Percentiles rank a stretch among this genome's conserved stretches.
phyloP scores from a whole-genome alignment of 2,329 filamentous ascomycete species.

The Diplodia intermedia region DNA sequence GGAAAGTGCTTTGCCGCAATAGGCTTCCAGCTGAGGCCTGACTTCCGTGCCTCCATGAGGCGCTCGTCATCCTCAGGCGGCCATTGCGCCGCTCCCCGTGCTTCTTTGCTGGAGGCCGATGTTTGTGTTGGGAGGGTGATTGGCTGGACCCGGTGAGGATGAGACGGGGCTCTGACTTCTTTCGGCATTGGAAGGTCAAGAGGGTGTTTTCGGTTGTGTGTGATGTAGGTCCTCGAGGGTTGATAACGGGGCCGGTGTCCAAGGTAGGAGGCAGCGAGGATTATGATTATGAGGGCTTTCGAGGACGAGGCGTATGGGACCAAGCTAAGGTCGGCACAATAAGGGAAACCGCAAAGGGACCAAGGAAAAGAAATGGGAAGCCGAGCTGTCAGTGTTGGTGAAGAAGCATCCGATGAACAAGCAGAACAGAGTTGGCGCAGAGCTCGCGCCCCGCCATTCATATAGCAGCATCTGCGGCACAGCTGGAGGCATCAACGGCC shows the following conservation, averaged over 20 bases:
- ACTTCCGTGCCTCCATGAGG: constrained; percentile 73
- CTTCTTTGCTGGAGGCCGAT: constrained; percentile 35
- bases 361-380: constrained; percentile 18
- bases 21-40: constrained; percentile 82
- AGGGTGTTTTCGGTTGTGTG: not conserved
- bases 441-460: constrained; percentile 24
- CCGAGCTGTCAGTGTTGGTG: constrained; percentile 4
- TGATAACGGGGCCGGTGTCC: not conserved
- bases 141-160: constrained; percentile 41
- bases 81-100: constrained; percentile 63
- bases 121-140: constrained; percentile 44
- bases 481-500: constrained; percentile 25
- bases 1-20: constrained; percentile 80
- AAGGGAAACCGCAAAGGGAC: constrained; percentile 5
- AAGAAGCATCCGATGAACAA: constrained; percentile 22
- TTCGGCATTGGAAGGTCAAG: constrained; percentile 52
- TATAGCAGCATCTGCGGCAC: constrained; percentile 30
- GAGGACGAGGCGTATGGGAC: not conserved
- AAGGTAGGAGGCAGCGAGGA: constrained; percentile 6
- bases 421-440: constrained; percentile 10
- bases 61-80: constrained; percentile 75
- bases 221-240: not conserved
- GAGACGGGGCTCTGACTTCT: constrained; percentile 44
- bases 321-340: constrained; percentile 8
- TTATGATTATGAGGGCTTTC: constrained; percentile 27